Evolutionary conservation across 1,284 basidiomycete species (phyloP).

Genomic region (Tylopilus sp.): DNA sequence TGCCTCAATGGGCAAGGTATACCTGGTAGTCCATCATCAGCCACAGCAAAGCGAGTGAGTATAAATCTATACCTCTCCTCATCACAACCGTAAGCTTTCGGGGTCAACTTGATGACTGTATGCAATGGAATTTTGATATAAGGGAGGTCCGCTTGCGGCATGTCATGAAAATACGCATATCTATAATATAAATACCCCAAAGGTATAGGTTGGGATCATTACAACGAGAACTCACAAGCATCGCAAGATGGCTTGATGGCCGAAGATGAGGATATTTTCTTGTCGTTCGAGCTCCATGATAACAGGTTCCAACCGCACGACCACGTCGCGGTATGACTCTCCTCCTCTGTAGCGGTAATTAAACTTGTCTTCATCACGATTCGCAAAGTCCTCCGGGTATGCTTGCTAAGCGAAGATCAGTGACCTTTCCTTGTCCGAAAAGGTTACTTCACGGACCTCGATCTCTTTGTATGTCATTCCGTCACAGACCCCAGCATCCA

Average conservation of each 20-base stretch:
- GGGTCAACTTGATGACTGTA: slow-evolving; percentile 97
- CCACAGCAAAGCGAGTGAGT: neutral
- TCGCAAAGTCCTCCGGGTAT: slow-evolving; percentile 99
- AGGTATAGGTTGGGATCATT: neutral
- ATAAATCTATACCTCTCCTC: slow-evolving; percentile 72
- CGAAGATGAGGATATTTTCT: slow-evolving; percentile 95
- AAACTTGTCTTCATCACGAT: slow-evolving; percentile 98
- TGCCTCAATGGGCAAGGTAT: slow-evolving; percentile 82
- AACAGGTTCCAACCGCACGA: slow-evolving; percentile 94
- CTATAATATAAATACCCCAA: slow-evolving; percentile 33
- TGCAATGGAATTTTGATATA: slow-evolving; percentile 98
- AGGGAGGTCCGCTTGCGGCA: slow-evolving; percentile 90
- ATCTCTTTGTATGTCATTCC: slow-evolving; percentile 99
- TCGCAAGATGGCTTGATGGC: slow-evolving; percentile 93
- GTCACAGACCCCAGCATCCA: slow-evolving; percentile 98
- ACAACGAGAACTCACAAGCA: slow-evolving; percentile 60
- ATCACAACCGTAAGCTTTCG: slow-evolving; percentile 97
- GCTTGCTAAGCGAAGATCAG: slow-evolving; percentile 53
- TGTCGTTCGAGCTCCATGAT: slow-evolving; percentile 99
- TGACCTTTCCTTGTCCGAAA: neutral
- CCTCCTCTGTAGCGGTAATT: slow-evolving; percentile 97
- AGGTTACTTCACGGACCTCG: slow-evolving; percentile 52
- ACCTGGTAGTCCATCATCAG: slow-evolving; percentile 42
- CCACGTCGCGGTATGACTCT: slow-evolving; percentile 94
- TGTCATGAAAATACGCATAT: slow-evolving; percentile 93